Evolutionary conservation across 495 filamentous ascomycete species (phyloP).

Genomic region (Penicillium roqueforti): DNA sequence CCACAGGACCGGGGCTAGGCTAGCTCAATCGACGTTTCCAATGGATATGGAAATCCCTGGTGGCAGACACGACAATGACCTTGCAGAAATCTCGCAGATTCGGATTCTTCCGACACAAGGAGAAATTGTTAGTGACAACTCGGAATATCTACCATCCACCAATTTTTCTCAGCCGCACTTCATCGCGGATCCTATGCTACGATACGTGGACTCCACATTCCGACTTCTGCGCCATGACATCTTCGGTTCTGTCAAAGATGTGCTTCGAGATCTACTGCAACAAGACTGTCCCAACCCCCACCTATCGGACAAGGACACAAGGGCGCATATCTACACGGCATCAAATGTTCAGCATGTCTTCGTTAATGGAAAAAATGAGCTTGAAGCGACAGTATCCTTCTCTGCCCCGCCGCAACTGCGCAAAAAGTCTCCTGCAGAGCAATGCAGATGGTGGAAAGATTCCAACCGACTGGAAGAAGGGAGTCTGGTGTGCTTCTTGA

Average conservation of each 20-base stretch:
- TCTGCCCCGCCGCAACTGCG: constrained; percentile 1
- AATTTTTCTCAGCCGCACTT: constrained; percentile 11
- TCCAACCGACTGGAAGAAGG: constrained; percentile 14
- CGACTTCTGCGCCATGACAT: constrained; percentile 14
- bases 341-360: constrained; percentile 9
- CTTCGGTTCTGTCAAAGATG: constrained; percentile 15
- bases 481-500: constrained; percentile 13
- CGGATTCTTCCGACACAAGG: constrained; percentile 14
- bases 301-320: constrained; percentile 2
- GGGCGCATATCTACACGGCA: constrained; percentile 11
- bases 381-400: constrained; percentile 14
- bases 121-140: constrained; percentile 9
- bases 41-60: constrained; percentile 16
- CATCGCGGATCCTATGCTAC: constrained; percentile 5
- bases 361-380: constrained; percentile 14
- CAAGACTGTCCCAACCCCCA: constrained; percentile 24
- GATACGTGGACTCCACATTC: constrained; percentile 16
- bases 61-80: constrained; percentile 17
- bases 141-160: constrained; percentile 18
- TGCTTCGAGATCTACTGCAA: constrained; percentile 7
- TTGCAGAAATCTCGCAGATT: constrained; percentile 14
- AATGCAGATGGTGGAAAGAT: constrained; percentile 16
- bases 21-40: constrained; percentile 6
- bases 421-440: constrained; percentile 5
- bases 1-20: neutral